phyloP scores from a whole-genome alignment of 306 rosid genomes.

The Fragaria ananassa region DNA sequence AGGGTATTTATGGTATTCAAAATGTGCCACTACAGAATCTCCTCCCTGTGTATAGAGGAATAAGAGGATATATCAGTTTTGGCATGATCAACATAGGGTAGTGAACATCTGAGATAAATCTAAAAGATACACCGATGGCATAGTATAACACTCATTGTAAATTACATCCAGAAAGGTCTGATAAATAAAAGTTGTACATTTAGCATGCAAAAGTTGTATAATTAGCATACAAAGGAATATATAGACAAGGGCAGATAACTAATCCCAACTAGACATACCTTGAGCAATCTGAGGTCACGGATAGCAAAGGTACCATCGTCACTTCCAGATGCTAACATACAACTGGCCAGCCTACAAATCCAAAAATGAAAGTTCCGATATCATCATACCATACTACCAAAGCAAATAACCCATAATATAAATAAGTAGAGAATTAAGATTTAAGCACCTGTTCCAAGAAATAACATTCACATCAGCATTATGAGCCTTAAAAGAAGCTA shows the following conservation, averaged over 20 bases:
- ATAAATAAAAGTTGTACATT: neutral
- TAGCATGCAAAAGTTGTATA: neutral
- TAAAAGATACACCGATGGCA: neutral
- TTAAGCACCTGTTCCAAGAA: conserved; percentile 85
- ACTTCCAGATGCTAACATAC: conserved; percentile 95
- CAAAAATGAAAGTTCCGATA: conserved; percentile 10
- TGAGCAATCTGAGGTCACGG: conserved; percentile 82
- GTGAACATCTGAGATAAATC: neutral
- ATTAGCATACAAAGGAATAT: neutral
- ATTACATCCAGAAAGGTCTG: neutral
- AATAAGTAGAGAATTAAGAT: conserved; percentile 8
- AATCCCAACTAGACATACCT: conserved; percentile 40
- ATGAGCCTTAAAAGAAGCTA: conserved; percentile 63
- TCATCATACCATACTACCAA: neutral
- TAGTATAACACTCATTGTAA: neutral
- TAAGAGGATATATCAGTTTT: conserved; percentile 9
- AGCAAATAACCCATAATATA: neutral
- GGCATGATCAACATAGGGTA: neutral
- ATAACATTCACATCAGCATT: conserved; percentile 91
- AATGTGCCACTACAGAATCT: conserved; percentile 83
- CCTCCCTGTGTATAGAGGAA: conserved; percentile 44
- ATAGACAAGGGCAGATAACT: neutral
- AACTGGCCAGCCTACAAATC: conserved; percentile 60
- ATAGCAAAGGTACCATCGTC: conserved; percentile 94
- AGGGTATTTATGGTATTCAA: conserved; percentile 79